phyloP scores from a whole-genome alignment of 805 yeast genomes.

The Kuraishia piskuri region DNA sequence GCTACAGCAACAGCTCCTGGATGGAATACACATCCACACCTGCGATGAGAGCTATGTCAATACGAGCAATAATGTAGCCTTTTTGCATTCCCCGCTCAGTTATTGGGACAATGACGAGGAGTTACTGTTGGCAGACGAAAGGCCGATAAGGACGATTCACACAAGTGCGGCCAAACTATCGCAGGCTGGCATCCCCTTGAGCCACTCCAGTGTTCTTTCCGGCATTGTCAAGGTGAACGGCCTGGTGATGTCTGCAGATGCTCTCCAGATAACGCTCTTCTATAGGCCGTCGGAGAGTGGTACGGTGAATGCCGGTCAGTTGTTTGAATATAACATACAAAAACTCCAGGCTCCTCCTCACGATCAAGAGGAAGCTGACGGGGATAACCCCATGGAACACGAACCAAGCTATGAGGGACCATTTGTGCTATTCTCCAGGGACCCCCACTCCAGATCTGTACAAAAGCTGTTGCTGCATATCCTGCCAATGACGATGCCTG shows the following conservation, averaged over 20 bases:
- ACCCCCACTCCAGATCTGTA: neutral
- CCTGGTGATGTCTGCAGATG: constrained; percentile 28
- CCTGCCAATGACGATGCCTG: constrained; percentile 10
- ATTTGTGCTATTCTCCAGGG: neutral
- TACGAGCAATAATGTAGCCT: constrained; percentile 6
- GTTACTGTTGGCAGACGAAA: constrained; percentile 21
- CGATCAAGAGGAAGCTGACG: neutral
- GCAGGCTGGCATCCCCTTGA: constrained; percentile 15
- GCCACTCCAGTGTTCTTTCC: constrained; percentile 22
- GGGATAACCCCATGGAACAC: neutral
- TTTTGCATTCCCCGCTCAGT: constrained; percentile 31
- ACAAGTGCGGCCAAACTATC: constrained; percentile 13
- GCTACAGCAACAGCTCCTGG: constrained; percentile 23
- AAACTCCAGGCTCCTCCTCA: constrained; percentile 7
- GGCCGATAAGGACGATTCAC: constrained; percentile 31
- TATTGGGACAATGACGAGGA: constrained; percentile 31
- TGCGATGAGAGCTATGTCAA: constrained; percentile 2
- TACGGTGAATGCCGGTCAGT: constrained; percentile 12
- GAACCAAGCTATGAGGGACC: neutral
- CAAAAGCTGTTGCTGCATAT: constrained; percentile 6
- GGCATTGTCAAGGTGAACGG: constrained; percentile 36
- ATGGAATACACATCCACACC: constrained; percentile 11
- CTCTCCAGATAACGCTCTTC: constrained; percentile 27
- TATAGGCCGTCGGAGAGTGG: constrained; percentile 11
- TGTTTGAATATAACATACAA: constrained; percentile 24